These are phyloP conservation scores for Candida taoyuanica DNA, from an alignment of 805 yeast species.

Conservation along the genomic window DNA sequence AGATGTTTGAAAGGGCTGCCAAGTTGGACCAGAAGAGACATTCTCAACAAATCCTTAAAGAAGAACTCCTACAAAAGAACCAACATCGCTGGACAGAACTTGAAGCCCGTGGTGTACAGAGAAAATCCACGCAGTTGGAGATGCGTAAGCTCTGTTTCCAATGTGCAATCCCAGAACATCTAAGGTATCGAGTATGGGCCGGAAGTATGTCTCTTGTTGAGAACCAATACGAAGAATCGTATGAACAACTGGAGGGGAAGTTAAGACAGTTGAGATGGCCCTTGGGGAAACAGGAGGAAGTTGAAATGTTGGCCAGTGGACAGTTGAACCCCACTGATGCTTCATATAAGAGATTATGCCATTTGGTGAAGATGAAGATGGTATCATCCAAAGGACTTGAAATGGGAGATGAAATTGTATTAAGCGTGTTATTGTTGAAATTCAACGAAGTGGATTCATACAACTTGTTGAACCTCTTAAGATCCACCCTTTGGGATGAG, in stretches of 20 bases:
- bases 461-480: constrained; percentile 18
- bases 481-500: constrained; percentile 16
- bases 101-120: constrained; percentile 11
- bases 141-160: constrained; percentile 22
- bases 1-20: constrained; percentile 29
- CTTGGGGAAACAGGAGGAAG: constrained; percentile 27
- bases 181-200: constrained; percentile 22
- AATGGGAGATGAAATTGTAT: constrained; percentile 32
- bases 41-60: constrained; percentile 2
- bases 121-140: constrained; percentile 16
- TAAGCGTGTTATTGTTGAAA: constrained; percentile 22
- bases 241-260: constrained; percentile 33
- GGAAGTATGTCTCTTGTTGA: constrained; percentile 3
- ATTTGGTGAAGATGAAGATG: constrained; percentile 31
- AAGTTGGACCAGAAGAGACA: constrained; percentile 16
- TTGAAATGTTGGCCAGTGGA: constrained; percentile 7
- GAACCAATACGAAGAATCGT: constrained; percentile 29
- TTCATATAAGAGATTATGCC: constrained; percentile 23
- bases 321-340: too few species aligned
- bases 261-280: constrained; percentile 28
- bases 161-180: constrained; percentile 21
- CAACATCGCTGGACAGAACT: constrained; percentile 22
- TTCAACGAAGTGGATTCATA: constrained; percentile 21
- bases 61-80: constrained; percentile 13
- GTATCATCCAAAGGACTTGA: constrained; percentile 33